Evolutionary conservation across 1,139 yeast genomes (phyloP).

Genomic region (Dujonia santamariae): DNA sequence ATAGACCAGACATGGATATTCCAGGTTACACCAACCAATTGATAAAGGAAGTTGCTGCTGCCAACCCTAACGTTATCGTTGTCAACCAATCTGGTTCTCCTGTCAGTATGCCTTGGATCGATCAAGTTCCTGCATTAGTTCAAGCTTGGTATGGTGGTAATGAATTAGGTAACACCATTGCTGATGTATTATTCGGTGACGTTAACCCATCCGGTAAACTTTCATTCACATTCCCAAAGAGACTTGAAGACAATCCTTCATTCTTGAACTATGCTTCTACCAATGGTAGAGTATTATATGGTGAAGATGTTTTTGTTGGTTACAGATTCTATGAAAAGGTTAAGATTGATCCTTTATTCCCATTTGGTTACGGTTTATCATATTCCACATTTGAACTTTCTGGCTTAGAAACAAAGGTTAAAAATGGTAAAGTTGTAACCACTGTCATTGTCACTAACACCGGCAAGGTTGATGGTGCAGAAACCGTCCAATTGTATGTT

Average conservation of each 20-base stretch:
- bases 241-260: constrained; percentile 46
- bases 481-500: constrained; percentile 47
- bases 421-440: constrained; percentile 10
- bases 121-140: constrained; percentile 43
- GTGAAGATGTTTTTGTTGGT: constrained; percentile 57
- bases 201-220: constrained; percentile 59
- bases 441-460: constrained; percentile 40
- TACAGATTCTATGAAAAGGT: constrained; percentile 56
- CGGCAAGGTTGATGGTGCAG: constrained; percentile 40
- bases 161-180: constrained; percentile 34
- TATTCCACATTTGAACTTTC: constrained; percentile 43
- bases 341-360: constrained; percentile 45
- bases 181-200: constrained; percentile 52
- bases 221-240: constrained; percentile 61
- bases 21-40: constrained; percentile 51
- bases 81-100: constrained; percentile 66
- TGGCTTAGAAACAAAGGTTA: constrained; percentile 9
- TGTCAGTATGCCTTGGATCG: constrained; percentile 56
- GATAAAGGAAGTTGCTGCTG: constrained; percentile 42
- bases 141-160: constrained; percentile 48
- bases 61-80: constrained; percentile 48
- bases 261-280: constrained; percentile 32
- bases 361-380: constrained; percentile 62
- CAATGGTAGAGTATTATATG: constrained; percentile 54
- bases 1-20: constrained; percentile 30